Percentiles rank a stretch among this genome's conserved stretches.
phyloP scores from a whole-genome alignment of 257 asterid species.

The Rubia yunnanensis region DNA sequence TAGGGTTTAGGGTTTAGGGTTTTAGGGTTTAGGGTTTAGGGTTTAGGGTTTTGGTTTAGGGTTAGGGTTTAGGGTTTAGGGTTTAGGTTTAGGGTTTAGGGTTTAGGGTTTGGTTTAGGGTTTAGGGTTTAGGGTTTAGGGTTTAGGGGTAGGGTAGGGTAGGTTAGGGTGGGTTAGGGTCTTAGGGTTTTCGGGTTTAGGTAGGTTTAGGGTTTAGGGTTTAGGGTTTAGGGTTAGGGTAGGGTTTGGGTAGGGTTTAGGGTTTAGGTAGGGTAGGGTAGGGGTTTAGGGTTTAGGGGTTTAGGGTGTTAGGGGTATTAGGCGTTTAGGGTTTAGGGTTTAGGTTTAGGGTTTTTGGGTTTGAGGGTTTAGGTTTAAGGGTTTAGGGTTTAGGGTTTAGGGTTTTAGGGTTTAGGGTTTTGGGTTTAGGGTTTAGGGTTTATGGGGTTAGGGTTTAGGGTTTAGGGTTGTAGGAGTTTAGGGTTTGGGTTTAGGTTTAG shows the following conservation, averaged over 20 bases:
- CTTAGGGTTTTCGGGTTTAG: too few relatives aligned
- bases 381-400: conserved; percentile 10
- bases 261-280: conserved; percentile 16
- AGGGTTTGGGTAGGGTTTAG: conserved; percentile 13
- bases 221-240: conserved; percentile 13
- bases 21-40: conserved; percentile 18
- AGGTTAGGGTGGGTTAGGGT: too few relatives aligned
- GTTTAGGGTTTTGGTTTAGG: conserved; percentile 15
- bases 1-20: conserved; percentile 15
- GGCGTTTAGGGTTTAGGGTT: conserved; percentile 17
- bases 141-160: too few relatives aligned
- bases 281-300: conserved; percentile 17
- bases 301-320: conserved; percentile 11
- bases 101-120: too few relatives aligned
- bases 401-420: conserved; percentile 5
- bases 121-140: too few relatives aligned
- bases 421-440: conserved; percentile 8
- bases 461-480: too few relatives aligned
- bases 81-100: too few relatives aligned
- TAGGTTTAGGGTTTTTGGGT: conserved; percentile 15
- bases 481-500: conserved; percentile 14
- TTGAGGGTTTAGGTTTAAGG: conserved; percentile 11
- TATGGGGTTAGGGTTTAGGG: conserved; percentile 4
- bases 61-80: too few relatives aligned
- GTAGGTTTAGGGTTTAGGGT: conserved; percentile 15